Evolutionary conservation across 2,329 filamentous ascomycete species (phyloP).

Genomic region (Lithohypha guttulata): DNA sequence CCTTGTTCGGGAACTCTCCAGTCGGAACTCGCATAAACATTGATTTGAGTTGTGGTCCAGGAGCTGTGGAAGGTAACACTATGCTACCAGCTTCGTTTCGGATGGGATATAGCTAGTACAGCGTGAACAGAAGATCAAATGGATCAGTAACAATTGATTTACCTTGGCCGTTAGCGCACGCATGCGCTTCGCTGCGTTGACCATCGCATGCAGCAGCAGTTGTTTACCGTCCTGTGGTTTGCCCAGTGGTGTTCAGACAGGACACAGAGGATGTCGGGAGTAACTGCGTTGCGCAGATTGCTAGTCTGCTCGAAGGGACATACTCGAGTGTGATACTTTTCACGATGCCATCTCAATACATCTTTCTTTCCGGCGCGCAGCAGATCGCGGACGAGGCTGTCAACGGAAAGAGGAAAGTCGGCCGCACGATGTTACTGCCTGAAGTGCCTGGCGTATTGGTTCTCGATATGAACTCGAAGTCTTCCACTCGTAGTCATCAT

Average conservation of each 20-base stretch:
- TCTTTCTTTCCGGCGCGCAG: too few species aligned
- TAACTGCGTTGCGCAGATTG: background rate
- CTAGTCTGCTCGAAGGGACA: background rate
- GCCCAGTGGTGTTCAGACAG: background rate
- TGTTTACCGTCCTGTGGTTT: too few species aligned
- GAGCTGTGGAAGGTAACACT: conserved; percentile 52
- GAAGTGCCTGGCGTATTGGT: too few species aligned
- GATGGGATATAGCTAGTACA: conserved; percentile 65
- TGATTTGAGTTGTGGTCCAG: conserved; percentile 31
- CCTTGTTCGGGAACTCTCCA: conserved; percentile 30
- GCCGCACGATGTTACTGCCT: too few species aligned
- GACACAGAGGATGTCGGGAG: background rate
- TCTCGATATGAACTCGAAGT: too few species aligned
- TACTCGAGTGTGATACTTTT: too few species aligned
- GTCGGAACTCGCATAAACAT: conserved; percentile 25
- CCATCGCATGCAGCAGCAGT: conserved; percentile 27
- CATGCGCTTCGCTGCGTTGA: conserved; percentile 52
- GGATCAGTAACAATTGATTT: too few species aligned
- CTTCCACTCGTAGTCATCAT: too few species aligned
- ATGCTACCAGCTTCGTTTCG: conserved; percentile 75
- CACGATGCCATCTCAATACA: too few species aligned
- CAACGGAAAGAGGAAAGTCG: too few species aligned
- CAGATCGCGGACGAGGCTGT: too few species aligned
- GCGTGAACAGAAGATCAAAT: too few species aligned
- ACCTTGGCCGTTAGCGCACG: conserved; percentile 49